A percentile compares a stretch with the other conserved stretches of the same genome.
phyloP scores from a whole-genome alignment of 2,329 filamentous ascomycete genomes.

The Uncinocarpus reesii region DNA sequence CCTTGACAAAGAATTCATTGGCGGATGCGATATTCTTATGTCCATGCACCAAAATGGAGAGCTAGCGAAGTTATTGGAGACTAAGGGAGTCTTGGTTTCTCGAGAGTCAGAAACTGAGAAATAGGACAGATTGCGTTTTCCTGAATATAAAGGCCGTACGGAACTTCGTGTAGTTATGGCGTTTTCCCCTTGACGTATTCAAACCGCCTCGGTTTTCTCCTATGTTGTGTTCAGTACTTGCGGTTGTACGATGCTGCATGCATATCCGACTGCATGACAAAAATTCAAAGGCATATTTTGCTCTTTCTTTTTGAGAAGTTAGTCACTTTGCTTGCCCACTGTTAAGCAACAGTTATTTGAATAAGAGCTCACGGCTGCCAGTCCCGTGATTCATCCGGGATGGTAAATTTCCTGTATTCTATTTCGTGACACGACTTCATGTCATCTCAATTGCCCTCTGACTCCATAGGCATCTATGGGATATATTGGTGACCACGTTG shows the following conservation, averaged over 20 bases:
- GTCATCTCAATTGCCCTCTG: neutral
- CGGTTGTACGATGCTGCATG: neutral
- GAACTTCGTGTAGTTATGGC: neutral
- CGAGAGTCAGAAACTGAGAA: constrained; percentile 37
- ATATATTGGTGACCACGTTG: too few species aligned
- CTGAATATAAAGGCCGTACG: neutral
- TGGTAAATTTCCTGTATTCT: neutral
- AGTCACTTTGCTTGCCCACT: too few species aligned
- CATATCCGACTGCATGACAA: neutral
- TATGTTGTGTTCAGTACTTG: neutral
- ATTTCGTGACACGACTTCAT: neutral
- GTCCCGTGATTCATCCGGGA: neutral
- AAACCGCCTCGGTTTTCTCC: neutral
- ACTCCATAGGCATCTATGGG: neutral
- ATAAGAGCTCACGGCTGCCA: too few species aligned
- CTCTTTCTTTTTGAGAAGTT: too few species aligned
- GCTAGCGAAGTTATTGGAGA: constrained; percentile 78
- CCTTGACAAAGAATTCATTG: constrained; percentile 88
- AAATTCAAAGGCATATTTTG: neutral
- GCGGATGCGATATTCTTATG: constrained; percentile 94
- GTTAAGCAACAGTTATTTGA: too few species aligned
- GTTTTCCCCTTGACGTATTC: neutral
- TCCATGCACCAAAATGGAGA: constrained; percentile 96
- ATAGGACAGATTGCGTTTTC: neutral
- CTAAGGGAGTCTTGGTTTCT: constrained; percentile 73